Base-by-base conservation (phyloP, 2,329 filamentous ascomycete species). In the Penicillium sp. region DNA sequence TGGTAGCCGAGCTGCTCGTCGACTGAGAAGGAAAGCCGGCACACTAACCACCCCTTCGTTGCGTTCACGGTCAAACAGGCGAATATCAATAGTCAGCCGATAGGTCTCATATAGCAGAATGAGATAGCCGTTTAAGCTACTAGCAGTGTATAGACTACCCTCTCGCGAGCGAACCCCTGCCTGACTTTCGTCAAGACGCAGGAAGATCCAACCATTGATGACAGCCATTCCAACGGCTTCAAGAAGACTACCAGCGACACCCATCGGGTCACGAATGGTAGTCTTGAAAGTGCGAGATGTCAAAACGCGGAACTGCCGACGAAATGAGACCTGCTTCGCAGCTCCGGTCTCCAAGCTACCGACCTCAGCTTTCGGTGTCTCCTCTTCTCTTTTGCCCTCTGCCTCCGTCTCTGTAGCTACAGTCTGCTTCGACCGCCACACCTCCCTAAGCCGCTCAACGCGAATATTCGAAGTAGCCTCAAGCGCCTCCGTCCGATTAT, bases 91-190 rank as follows among this genome's bases (percentile, higher is more conserved):
- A 0, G 87, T 90, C 57, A 92, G 75, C 5, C 90, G 84, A 65
- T 90, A 92, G 0, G 85, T 86, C 71, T 92, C 90, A 60, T 90
- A 92, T 13, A 91, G 78, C 11, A 92, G 78, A 49, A 91, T 87
- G 3, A 92, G 79, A 67, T 92, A 92, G 1, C 88, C 88, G 66
- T 92, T 89, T 6, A 92, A 78, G 5, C 84, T 87, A 7, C 87
- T 81, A 0, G 87, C 85, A 2, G 84, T 90, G 65, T 92, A 92
- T 0, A 92, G 73, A 6, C 87, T 87, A 48, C 88, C 89, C 70
- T 92, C 77, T 2, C 89, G 81, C 27, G 88, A 91, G 25, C 89
- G 82, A 47, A 92, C 92, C 0, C 89, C 89, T 1, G 87, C 79
- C 46, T 88, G 82, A 55, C 87, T 87, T 11, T 84, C 79, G 2